Conservation (phyloP, 2,329 filamentous ascomycete species). For the Cercospora zeae-maydis region DNA sequence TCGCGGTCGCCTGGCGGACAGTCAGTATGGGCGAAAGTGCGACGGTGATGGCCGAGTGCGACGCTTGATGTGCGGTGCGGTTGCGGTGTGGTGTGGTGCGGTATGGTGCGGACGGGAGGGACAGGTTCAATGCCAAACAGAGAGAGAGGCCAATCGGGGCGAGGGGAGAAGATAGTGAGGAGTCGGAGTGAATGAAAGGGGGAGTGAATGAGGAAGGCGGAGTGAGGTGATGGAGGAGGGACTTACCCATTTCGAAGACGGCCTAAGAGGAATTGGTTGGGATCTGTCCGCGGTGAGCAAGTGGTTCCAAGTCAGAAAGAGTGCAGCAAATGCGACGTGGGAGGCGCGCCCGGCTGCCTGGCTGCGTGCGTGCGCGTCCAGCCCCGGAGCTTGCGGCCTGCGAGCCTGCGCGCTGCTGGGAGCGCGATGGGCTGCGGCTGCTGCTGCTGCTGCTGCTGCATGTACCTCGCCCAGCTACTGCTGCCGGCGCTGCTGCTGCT, state of each 20-base stretch:
- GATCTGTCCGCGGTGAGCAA: slow-evolving; percentile 12
- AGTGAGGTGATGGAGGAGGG: neutral
- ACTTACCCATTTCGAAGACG: slow-evolving; percentile 17
- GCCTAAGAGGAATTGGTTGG: slow-evolving; percentile 10
- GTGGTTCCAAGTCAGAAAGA: slow-evolving; percentile 12
- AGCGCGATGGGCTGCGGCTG: neutral
- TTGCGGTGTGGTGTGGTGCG: neutral
- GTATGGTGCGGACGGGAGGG: neutral
- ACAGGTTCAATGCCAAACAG: slow-evolving; percentile 5
- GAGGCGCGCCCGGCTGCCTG: slow-evolving; percentile 7
- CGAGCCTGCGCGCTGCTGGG: no score
- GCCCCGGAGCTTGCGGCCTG: neutral
- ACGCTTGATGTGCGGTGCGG: neutral
- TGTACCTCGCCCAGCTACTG: slow-evolving; percentile 2
- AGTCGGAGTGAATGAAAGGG: neutral
- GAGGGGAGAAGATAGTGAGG: neutral
- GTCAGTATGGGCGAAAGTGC: slow-evolving; percentile 2
- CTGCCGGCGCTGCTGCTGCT: neutral
- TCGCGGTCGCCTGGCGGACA: slow-evolving; percentile 14
- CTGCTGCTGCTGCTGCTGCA: neutral
- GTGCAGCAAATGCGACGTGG: slow-evolving; percentile 11
- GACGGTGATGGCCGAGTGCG: neutral
- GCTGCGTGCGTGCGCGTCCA: neutral
- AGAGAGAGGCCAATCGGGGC: neutral
- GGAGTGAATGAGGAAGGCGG: neutral